Base-by-base conservation (phyloP, 2,329 filamentous ascomycete species). In the Diaporthe sp. region DNA sequence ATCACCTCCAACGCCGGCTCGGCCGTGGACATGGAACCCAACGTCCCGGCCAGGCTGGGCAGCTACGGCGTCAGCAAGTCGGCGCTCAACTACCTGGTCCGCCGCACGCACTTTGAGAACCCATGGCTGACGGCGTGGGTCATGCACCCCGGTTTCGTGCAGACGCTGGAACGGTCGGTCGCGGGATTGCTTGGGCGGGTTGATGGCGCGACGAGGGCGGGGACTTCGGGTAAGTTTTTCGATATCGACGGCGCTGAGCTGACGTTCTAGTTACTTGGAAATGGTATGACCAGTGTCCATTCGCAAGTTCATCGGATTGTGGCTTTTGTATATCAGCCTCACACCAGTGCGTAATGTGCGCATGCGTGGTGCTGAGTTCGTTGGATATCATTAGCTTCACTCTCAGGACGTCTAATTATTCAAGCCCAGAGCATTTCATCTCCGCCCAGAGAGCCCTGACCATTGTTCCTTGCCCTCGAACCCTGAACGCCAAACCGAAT, bases 401-500 rank as follows among this genome's bases (percentile, higher is more conserved):
- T 37, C 12, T 30, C 63, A 22, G 44, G 22, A 19, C 9, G 27
- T 50, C 61, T 66, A 51, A 27, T 37, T 19, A 35, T 35, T 51
- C 47, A 51, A 37, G 30, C 4, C 44, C 30, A 51, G 44, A 19
- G 44, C 22, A 17, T 27, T 17, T 66, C 44, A 7, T 66, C 4
- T 25, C 44, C n/a, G 51, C 44, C 42, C 27, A 15, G 13, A 50
- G 8, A 37, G 22, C 17, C 59, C 25, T 12, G 13, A 4, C 27
- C 5, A n/a, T 27, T 3, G 12, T 51, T 47, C 22, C 39, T 27
- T 70, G n/a, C 25, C 22, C 12, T 22, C 44, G 35, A 53, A 30
- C 13, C 59, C 44, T 30, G 9, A 75, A 71, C 74, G 74, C 74
- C 74, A 71, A n/a, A 50, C 55, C 55, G 50, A 42, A 68, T 47